These are phyloP conservation scores for Peronospora destructor DNA, from an alignment of 352 stramenopile genomes.

Conservation along the genomic window DNA sequence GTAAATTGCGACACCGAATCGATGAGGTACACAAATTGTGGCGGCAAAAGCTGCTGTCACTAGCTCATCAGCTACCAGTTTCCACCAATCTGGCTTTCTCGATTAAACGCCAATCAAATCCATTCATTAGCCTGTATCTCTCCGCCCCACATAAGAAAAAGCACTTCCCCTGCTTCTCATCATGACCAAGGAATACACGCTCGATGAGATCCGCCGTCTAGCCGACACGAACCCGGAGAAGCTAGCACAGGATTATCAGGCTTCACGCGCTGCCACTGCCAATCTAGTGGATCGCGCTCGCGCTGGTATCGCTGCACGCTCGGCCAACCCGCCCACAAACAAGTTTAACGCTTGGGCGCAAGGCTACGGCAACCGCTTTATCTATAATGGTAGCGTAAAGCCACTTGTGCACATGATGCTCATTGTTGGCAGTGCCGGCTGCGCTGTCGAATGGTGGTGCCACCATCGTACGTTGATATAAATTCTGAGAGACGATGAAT, in stretches of 20 bases:
- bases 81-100: background rate
- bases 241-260: constrained; percentile 65
- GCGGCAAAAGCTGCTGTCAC: too few species aligned
- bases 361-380: constrained; percentile 66
- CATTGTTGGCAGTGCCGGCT: constrained; percentile 47
- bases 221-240: constrained; percentile 65
- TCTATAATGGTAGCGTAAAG: constrained; percentile 70
- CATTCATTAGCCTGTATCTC: background rate
- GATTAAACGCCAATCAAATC: background rate
- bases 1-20: background rate
- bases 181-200: constrained; percentile 71
- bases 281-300: constrained; percentile 59
- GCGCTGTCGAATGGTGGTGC: constrained; percentile 53
- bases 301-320: constrained; percentile 53
- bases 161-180: background rate
- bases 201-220: constrained; percentile 75
- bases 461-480: constrained; percentile 53
- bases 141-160: background rate
- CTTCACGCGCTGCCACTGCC: constrained; percentile 49
- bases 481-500: constrained; percentile 6
- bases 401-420: constrained; percentile 75
- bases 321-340: constrained; percentile 42
- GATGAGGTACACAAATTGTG: too few species aligned
- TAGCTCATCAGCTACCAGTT: background rate
- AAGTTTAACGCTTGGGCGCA: constrained; percentile 66